A percentile compares a stretch with the other conserved stretches of the same genome.
phyloP scores from a whole-genome alignment of 2,329 filamentous ascomycete species.

The Teratosphaeriaceae sp. region DNA sequence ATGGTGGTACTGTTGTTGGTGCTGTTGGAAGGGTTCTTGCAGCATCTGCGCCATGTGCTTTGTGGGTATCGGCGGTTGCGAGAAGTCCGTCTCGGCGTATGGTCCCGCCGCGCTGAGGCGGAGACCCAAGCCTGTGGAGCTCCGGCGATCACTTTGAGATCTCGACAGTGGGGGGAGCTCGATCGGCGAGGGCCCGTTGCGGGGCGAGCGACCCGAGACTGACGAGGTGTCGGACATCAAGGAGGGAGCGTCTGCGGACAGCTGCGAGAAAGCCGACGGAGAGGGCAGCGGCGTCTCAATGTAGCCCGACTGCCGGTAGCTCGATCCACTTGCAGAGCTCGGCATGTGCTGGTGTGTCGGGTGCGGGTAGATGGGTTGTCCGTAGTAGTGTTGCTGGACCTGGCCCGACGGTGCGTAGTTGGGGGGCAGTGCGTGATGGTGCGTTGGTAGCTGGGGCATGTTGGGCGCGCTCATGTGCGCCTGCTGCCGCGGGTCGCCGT shows the following conservation, averaged over 20 bases:
- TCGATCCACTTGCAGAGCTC: conserved; percentile 23
- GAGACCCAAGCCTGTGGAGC: conserved; percentile 27
- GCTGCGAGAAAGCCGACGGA: conserved; percentile 55
- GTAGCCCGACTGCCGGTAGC: conserved; percentile 19
- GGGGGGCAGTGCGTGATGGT: conserved; percentile 21
- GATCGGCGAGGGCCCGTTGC: conserved; percentile 39
- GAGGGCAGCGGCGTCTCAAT: conserved; percentile 57
- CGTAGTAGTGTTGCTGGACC: conserved; percentile 18
- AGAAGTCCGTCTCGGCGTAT: conserved; percentile 28
- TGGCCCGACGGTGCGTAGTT: conserved; percentile 15
- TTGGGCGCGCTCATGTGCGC: conserved; percentile 18
- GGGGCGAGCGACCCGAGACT: conserved; percentile 39
- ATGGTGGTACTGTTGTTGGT: conserved; percentile 5
- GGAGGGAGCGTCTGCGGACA: conserved; percentile 60
- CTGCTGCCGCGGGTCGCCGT: conserved; percentile 27
- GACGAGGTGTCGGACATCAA: conserved; percentile 60
- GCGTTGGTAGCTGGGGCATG: conserved; percentile 9
- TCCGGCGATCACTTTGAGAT: conserved; percentile 23
- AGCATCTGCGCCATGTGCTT: conserved; percentile 26
- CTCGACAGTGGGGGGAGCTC: conserved; percentile 36
- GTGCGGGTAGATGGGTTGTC: conserved; percentile 14
- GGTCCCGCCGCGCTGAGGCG: conserved; percentile 30
- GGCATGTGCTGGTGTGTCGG: conserved; percentile 18
- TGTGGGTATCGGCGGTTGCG: conserved; percentile 24
- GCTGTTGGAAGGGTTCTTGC: conserved; percentile 28